phyloP scores from a whole-genome alignment of 2,329 filamentous ascomycete genomes.

The Shiraia sp. region DNA sequence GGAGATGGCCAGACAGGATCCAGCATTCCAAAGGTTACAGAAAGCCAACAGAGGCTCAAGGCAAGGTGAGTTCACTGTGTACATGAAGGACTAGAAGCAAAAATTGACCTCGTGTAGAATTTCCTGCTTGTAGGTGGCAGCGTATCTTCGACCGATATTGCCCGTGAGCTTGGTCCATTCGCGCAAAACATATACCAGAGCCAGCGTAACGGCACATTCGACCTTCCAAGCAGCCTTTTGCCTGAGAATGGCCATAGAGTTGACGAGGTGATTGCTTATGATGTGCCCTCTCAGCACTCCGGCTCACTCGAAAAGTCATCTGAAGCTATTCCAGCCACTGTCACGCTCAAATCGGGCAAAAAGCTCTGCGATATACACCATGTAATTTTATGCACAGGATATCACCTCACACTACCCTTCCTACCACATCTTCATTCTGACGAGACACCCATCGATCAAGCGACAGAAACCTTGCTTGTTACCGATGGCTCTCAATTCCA shows the following conservation, averaged over 20 bases:
- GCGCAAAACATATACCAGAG: slow-evolving; percentile 57
- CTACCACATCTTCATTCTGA: slow-evolving; percentile 57
- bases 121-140: slow-evolving; percentile 61
- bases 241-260: slow-evolving; percentile 59
- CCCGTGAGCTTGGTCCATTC: slow-evolving; percentile 53
- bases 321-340: slow-evolving; percentile 53
- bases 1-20: slow-evolving; percentile 50
- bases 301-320: slow-evolving; percentile 10
- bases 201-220: slow-evolving; percentile 63
- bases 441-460: slow-evolving; percentile 49
- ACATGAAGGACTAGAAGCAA: background rate
- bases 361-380: slow-evolving; percentile 61
- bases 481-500: slow-evolving; percentile 67
- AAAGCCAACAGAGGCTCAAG: slow-evolving; percentile 51
- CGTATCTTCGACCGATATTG: slow-evolving; percentile 60
- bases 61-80: slow-evolving; percentile 52
- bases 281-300: slow-evolving; percentile 15
- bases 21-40: slow-evolving; percentile 59
- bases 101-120: slow-evolving; percentile 42
- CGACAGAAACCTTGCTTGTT: slow-evolving; percentile 60
- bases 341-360: slow-evolving; percentile 59
- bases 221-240: slow-evolving; percentile 58
- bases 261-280: slow-evolving; percentile 56
- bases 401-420: slow-evolving; percentile 70
- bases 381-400: slow-evolving; percentile 70